Evolutionary conservation across 176 grass and related monocot species (phyloP), one percentile per base, ranked within the genome.

Genomic region (Oryza meridionalis): DNA sequence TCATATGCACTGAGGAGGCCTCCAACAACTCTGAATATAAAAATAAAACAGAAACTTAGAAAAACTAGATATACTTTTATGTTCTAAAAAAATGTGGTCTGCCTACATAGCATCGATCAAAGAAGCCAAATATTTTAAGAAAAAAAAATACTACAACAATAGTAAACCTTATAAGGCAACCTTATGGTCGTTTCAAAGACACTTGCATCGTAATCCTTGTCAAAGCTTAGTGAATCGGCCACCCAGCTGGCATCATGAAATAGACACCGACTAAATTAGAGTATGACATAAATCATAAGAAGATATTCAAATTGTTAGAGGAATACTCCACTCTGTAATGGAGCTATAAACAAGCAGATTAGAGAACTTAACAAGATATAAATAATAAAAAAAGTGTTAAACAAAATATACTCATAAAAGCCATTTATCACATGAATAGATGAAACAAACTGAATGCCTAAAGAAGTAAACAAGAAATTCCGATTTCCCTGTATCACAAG

Each of bases 121-220:
- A 17, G 9, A 44, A 87, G 70, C 19, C 49, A 47, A 74, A 92
- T 32, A 70, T 84, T 6, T 78, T 42, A 76, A 65, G 58, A 84
- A 68, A 19, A 71, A 71, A 37, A 71, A 90, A 86, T 80, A 81
- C 70, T 85, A 76, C 38, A 90, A 92, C 75, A 78, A 92, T 84
- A 67, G 77, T 96, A 91, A 96, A 99, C 91, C 93, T 99, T 96
- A 84, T 89, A 96, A 94, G 70, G 91, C 91, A 94, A 99, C 93
- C 93, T 99, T 99, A 96, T 99, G 88, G 93, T 99, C 86, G 97
- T 96, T 88, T 99, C 97, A 79, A 99, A 99, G 86, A 99, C 93
- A 89, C 97, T 99, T 22, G 90, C 93, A 24, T 92, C 91, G 73
- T 96, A 96, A 77, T 99, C 93, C 86, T 99, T 96, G 90, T 96